A percentile compares a stretch with the other conserved stretches of the same genome.
Evolutionary conservation across 2,329 filamentous ascomycete species (phyloP).

Genomic region (Elsinoe perseae): DNA sequence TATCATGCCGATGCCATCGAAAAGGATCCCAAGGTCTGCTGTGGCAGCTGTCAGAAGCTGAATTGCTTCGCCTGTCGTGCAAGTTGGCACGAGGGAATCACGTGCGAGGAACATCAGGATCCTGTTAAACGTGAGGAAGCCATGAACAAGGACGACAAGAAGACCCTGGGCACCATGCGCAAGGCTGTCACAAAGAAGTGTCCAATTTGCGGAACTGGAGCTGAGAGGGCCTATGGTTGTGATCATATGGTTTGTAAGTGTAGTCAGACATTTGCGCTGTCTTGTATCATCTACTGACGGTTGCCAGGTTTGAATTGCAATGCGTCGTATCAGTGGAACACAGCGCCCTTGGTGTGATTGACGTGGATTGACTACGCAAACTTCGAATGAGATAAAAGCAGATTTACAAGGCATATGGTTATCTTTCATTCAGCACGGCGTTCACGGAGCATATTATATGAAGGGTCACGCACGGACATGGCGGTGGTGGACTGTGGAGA

Average conservation of each 20-base stretch:
- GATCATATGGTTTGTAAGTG: slow-evolving; percentile 17
- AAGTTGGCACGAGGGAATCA: slow-evolving; percentile 16
- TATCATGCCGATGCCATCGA: neutral
- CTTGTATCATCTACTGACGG: neutral
- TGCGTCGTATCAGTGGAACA: neutral
- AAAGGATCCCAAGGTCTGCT: slow-evolving; percentile 12
- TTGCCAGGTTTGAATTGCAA: neutral
- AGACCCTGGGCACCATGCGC: slow-evolving; percentile 13
- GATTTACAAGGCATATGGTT: neutral
- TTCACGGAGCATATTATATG: neutral
- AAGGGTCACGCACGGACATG: slow-evolving; percentile 2
- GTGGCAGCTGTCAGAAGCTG: slow-evolving; percentile 5
- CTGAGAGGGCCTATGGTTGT: slow-evolving; percentile 12
- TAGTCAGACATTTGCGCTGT: neutral
- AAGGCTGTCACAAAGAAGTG: slow-evolving; percentile 15
- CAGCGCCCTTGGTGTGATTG: neutral
- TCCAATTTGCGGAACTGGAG: slow-evolving; percentile 12
- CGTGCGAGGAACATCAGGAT: slow-evolving; percentile 16
- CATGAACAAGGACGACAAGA: neutral
- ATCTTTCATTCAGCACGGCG: neutral
- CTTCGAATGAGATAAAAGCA: too few relatives aligned
- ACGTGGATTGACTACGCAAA: too few relatives aligned
- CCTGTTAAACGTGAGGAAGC: slow-evolving; percentile 9
- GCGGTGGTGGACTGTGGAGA: slow-evolving; percentile 1
- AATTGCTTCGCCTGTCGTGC: slow-evolving; percentile 17